Conservation (phyloP, 768 basidiomycete genomes). For the Trametes villosa region DNA sequence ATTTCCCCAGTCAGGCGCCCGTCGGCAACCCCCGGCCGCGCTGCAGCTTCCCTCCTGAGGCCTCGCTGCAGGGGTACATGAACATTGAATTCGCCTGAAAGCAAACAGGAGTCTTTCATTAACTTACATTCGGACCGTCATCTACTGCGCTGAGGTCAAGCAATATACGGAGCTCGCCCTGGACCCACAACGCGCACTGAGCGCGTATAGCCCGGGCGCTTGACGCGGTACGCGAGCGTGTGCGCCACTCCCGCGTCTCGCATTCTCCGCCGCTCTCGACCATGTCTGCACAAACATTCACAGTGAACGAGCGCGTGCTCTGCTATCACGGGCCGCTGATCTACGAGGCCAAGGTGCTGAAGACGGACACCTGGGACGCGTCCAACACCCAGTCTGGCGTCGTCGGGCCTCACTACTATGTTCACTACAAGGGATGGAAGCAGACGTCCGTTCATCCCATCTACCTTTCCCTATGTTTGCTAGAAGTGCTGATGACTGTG, state of each 20-base stretch:
- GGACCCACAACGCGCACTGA: too few species aligned
- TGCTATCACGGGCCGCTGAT: conserved; percentile 96
- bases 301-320: conserved; percentile 74
- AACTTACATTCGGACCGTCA: too few species aligned
- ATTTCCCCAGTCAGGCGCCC: too few species aligned
- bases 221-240: neutral
- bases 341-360: conserved; percentile 94
- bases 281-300: conserved; percentile 27
- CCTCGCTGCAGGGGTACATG: too few species aligned
- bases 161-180: too few species aligned
- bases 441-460: conserved; percentile 70
- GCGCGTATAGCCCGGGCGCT: neutral
- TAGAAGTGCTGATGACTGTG: conserved; percentile 6
- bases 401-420: conserved; percentile 85
- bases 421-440: conserved; percentile 99
- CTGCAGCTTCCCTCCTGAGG: too few species aligned
- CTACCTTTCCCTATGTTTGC: neutral
- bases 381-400: conserved; percentile 59
- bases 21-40: too few species aligned
- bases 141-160: too few species aligned
- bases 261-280: neutral
- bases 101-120: too few species aligned
- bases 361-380: conserved; percentile 65
- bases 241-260: conserved; percentile 31
- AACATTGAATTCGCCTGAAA: too few species aligned